Percentiles rank a stretch among this genome's conserved stretches.
Evolutionary conservation across 2,329 filamentous ascomycete species (phyloP).

Genomic region (Paraphoma chrysanthemicola): DNA sequence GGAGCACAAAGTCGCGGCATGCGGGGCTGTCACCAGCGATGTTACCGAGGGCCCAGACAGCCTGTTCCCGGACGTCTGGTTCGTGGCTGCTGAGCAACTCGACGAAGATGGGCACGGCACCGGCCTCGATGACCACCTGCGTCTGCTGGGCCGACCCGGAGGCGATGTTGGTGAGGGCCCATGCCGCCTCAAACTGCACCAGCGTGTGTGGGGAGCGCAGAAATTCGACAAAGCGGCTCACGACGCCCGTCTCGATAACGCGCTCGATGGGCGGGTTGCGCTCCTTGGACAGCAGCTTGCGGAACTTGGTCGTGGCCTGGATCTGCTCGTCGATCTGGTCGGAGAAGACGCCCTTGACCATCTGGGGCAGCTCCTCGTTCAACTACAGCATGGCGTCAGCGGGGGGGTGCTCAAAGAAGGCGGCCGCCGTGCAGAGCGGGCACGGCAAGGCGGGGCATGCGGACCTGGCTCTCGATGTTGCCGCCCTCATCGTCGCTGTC

Average conservation of each 20-base stretch:
- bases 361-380: conserved; percentile 96
- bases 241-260: conserved; percentile 98
- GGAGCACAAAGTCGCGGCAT: conserved; percentile 95
- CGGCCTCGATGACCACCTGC: conserved; percentile 97
- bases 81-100: conserved; percentile 95
- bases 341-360: conserved; percentile 98
- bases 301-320: conserved; percentile 95
- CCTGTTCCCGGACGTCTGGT: conserved; percentile 96
- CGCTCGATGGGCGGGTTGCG: conserved; percentile 99
- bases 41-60: conserved; percentile 97
- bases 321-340: conserved; percentile 99
- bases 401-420: neutral
- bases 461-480: conserved; percentile 95
- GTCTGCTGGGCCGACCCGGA: conserved; percentile 97
- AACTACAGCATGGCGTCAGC: conserved; percentile 64
- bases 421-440: neutral
- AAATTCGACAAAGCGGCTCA: conserved; percentile 97
- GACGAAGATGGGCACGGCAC: conserved; percentile 97
- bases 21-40: conserved; percentile 98
- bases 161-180: conserved; percentile 99
- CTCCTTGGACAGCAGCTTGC: conserved; percentile 97
- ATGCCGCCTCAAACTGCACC: conserved; percentile 98
- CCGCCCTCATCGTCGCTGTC: conserved; percentile 98
- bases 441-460: conserved; percentile 44
- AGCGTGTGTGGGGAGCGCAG: conserved; percentile 96